Conservation (phyloP, 306 rosid species). For the Inga oerstediana region DNA sequence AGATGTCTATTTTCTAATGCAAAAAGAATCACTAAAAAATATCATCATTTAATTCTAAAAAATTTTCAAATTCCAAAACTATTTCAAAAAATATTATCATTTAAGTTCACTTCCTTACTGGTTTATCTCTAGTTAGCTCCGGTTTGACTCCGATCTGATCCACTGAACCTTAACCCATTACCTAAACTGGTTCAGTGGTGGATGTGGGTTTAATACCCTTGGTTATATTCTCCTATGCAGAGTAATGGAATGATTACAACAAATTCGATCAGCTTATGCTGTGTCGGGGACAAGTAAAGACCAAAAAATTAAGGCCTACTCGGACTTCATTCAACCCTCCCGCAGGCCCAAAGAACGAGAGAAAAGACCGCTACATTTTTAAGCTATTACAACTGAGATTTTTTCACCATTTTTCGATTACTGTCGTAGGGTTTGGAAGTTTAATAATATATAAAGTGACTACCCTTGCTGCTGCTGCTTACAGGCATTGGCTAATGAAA, state of each 20-base stretch:
- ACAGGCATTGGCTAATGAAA: constrained; percentile 21
- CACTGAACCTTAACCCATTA: too few species aligned
- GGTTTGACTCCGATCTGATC: too few species aligned
- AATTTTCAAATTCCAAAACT: too few species aligned
- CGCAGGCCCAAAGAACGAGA: neutral
- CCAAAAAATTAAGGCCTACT: constrained; percentile 3
- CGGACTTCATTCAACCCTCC: neutral
- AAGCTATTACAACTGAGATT: constrained; percentile 33
- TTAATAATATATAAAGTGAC: constrained; percentile 24
- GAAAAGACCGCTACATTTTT: constrained; percentile 22
- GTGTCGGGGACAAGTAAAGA: neutral
- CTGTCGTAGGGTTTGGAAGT: constrained; percentile 1
- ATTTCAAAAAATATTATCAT: too few species aligned
- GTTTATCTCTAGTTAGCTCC: too few species aligned
- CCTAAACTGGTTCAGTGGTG: too few species aligned
- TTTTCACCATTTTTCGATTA: neutral
- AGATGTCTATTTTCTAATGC: too few species aligned
- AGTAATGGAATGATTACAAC: neutral
- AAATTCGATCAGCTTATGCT: neutral
- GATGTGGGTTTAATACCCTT: too few species aligned
- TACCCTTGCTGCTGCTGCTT: constrained; percentile 28
- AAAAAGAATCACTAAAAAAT: too few species aligned
- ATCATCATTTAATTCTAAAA: too few species aligned
- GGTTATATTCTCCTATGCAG: neutral
- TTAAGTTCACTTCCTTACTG: too few species aligned